A percentile compares a stretch with the other conserved stretches of the same genome.
Evolutionary conservation across 2,329 filamentous ascomycete genomes (phyloP).

Genomic region (Alternaria ethzedia): DNA sequence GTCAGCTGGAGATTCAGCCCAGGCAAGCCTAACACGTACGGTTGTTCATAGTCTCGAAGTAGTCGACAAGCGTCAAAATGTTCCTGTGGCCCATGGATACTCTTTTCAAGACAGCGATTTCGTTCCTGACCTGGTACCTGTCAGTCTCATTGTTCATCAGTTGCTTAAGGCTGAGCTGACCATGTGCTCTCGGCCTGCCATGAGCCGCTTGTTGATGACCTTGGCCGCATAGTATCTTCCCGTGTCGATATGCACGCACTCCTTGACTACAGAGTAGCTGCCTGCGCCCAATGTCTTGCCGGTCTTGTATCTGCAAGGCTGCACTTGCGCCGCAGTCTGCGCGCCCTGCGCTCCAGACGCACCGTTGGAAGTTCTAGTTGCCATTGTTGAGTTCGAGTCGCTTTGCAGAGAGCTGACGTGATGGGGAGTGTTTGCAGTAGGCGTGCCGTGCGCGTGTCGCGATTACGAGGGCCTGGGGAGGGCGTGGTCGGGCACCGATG

Average conservation of each 20-base stretch:
- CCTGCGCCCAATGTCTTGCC: slow-evolving; percentile 96
- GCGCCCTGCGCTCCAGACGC: slow-evolving; percentile 40
- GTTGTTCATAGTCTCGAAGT: slow-evolving; percentile 99
- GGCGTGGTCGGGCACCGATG: slow-evolving; percentile 9
- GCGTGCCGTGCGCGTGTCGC: neutral
- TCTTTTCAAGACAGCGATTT: slow-evolving; percentile 95
- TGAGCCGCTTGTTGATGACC: slow-evolving; percentile 98
- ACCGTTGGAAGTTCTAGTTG: slow-evolving; percentile 39
- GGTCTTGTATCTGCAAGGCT: slow-evolving; percentile 97
- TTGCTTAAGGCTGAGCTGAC: slow-evolving; percentile 57
- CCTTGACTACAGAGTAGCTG: slow-evolving; percentile 97
- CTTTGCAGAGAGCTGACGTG: neutral
- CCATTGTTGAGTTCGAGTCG: neutral
- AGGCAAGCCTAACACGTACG: slow-evolving; percentile 55
- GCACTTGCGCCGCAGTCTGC: slow-evolving; percentile 65
- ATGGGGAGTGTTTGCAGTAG: neutral
- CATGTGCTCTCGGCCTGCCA: slow-evolving; percentile 98
- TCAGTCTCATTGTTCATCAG: slow-evolving; percentile 12
- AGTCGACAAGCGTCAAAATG: slow-evolving; percentile 96
- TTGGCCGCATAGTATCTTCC: slow-evolving; percentile 98
- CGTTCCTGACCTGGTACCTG: slow-evolving; percentile 80
- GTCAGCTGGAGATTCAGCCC: slow-evolving; percentile 11
- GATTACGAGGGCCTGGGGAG: neutral
- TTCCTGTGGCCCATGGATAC: slow-evolving; percentile 99
- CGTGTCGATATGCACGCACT: slow-evolving; percentile 98